These are phyloP conservation scores for Neophaeococcomyces mojaviensis DNA, from an alignment of 2,329 filamentous ascomycete species.

Conservation along the genomic window DNA sequence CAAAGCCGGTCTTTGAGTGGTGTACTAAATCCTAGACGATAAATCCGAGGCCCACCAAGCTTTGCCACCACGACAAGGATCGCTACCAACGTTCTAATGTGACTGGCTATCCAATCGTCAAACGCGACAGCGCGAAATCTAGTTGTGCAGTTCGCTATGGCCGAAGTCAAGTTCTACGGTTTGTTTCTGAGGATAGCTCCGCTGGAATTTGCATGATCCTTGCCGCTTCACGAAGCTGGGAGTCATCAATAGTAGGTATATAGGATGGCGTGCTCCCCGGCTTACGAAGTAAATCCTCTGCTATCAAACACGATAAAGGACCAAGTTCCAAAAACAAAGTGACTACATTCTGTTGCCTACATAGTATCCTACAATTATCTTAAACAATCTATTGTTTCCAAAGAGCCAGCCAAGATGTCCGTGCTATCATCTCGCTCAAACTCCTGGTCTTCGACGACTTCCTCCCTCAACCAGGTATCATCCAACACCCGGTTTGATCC, in stretches of 20 bases:
- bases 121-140: neutral
- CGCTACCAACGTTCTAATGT: neutral
- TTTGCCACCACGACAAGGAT: neutral
- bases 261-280: neutral
- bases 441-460: constrained; percentile 3
- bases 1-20: neutral
- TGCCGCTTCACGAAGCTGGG: neutral
- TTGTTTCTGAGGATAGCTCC: neutral
- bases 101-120: too few species aligned
- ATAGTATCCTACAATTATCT: too few species aligned
- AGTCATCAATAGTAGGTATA: constrained; percentile 1
- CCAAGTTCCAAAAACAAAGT: too few species aligned
- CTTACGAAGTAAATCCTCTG: neutral
- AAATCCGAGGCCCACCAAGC: neutral
- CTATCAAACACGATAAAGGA: too few species aligned
- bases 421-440: neutral
- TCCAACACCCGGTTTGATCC: neutral
- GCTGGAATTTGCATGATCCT: neutral
- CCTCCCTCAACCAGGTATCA: neutral
- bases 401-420: neutral
- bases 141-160: neutral
- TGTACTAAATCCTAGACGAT: neutral
- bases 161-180: neutral
- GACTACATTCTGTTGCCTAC: too few species aligned
- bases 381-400: too few species aligned